phyloP scores from a whole-genome alignment of 352 stramenopile genomes.

The Elongisporangium senticosum region DNA sequence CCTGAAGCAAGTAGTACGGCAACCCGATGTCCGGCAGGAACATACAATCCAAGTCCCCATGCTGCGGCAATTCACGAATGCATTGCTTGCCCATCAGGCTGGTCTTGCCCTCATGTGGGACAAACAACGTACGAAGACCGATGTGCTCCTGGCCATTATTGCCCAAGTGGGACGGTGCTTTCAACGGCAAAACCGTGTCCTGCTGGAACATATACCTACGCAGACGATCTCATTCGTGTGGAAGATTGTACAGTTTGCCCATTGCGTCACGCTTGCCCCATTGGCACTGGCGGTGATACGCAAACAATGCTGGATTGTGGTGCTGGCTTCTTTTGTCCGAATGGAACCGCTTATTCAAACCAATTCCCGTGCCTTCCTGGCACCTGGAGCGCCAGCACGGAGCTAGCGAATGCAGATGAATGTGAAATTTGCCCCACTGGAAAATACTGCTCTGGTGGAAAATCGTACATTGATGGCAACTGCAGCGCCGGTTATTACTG shows the following conservation, averaged over 20 bases:
- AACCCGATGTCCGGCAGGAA: slow-evolving; percentile 60
- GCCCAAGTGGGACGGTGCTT: slow-evolving; percentile 53
- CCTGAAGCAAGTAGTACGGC: slow-evolving; percentile 67
- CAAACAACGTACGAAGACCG: slow-evolving; percentile 57
- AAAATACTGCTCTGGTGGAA: slow-evolving; percentile 83
- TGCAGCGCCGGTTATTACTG: slow-evolving; percentile 88
- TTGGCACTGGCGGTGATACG: slow-evolving; percentile 63
- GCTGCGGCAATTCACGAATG: slow-evolving; percentile 54
- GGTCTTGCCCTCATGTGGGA: slow-evolving; percentile 64
- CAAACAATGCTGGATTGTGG: slow-evolving; percentile 71
- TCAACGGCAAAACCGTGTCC: slow-evolving; percentile 57
- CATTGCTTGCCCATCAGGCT: slow-evolving; percentile 59
- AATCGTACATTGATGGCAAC: slow-evolving; percentile 62
- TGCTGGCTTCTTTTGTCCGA: slow-evolving; percentile 77
- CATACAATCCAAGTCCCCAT: slow-evolving; percentile 58
- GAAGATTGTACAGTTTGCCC: slow-evolving; percentile 80
- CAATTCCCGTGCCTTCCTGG: slow-evolving; percentile 83
- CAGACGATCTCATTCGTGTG: slow-evolving; percentile 48
- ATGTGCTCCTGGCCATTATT: slow-evolving; percentile 69
- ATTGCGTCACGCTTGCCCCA: slow-evolving; percentile 56
- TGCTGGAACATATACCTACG: slow-evolving; percentile 70
- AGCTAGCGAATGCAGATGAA: slow-evolving; percentile 47
- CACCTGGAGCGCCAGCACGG: slow-evolving; percentile 79
- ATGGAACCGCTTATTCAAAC: slow-evolving; percentile 56
- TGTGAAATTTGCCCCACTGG: slow-evolving; percentile 81